Evolutionary conservation across 2,329 filamentous ascomycete species (phyloP).

Genomic region (Hypoxylon sp.): DNA sequence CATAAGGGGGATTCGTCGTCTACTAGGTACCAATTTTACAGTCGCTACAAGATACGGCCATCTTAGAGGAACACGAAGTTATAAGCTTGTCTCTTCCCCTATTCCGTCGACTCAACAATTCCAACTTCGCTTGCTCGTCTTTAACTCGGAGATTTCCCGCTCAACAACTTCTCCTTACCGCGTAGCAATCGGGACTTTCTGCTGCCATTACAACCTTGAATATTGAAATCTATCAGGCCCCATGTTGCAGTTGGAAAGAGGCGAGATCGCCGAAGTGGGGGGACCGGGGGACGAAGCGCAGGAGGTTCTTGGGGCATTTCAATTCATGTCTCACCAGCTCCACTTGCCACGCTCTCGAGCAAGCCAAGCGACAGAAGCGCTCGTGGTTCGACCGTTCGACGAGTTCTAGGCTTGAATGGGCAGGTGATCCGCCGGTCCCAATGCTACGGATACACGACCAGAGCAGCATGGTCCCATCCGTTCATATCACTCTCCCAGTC

Average conservation of each 20-base stretch:
- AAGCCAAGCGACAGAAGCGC: slow-evolving; percentile 30
- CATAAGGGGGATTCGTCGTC: slow-evolving; percentile 24
- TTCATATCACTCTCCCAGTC: slow-evolving; percentile 11
- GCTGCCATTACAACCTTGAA: slow-evolving; percentile 25
- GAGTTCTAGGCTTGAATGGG: slow-evolving; percentile 45
- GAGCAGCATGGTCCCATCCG: slow-evolving; percentile 24
- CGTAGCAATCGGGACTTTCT: slow-evolving; percentile 36
- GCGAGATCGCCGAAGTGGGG: slow-evolving; percentile 37
- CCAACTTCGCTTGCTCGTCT: slow-evolving; percentile 2
- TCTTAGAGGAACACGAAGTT: background rate
- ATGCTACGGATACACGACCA: slow-evolving; percentile 46
- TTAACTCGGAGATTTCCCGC: slow-evolving; percentile 24
- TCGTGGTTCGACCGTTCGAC: slow-evolving; percentile 36
- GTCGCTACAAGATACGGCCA: background rate
- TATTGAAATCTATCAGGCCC: slow-evolving; percentile 28
- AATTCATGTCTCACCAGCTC: slow-evolving; percentile 46
- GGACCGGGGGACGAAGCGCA: slow-evolving; percentile 11
- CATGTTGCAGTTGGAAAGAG: slow-evolving; percentile 36
- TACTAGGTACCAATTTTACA: background rate
- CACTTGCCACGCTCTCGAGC: slow-evolving; percentile 48
- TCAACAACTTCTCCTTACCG: slow-evolving; percentile 13
- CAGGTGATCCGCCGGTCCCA: slow-evolving; percentile 48
- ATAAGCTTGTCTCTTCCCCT: background rate
- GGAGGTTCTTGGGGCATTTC: slow-evolving; percentile 21
- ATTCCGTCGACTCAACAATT: slow-evolving; percentile 14